Evolutionary conservation across 345 rosid genomes (phyloP).

Genomic region (Populus alba): DNA sequence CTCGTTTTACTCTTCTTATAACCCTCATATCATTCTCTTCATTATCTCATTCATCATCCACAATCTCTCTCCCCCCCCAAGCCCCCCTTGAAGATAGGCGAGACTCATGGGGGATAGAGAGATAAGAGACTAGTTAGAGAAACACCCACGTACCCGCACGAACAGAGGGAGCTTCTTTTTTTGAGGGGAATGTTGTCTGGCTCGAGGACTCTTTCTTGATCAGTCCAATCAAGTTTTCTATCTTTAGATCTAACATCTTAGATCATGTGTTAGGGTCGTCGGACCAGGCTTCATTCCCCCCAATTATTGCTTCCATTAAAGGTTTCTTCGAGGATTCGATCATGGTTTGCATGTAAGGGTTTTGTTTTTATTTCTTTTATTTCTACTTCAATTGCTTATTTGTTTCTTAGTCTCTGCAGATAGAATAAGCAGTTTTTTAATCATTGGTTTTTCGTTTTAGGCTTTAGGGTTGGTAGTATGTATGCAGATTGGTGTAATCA

Average conservation of each 20-base stretch:
- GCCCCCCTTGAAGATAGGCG: constrained; percentile 65
- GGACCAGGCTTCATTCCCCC: constrained; percentile 99
- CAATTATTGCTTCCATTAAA: constrained; percentile 54
- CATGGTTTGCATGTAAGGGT: constrained; percentile 28
- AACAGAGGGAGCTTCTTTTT: constrained; percentile 37
- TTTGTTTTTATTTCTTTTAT: constrained; percentile 23
- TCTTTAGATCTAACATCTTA: constrained; percentile 23
- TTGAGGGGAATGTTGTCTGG: constrained; percentile 99
- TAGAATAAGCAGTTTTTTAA: not conserved
- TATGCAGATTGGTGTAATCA: constrained; percentile 22
- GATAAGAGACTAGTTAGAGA: constrained; percentile 9
- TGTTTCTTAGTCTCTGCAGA: constrained; percentile 1
- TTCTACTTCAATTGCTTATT: not conserved
- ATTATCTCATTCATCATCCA: constrained; percentile 25
- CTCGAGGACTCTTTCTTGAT: constrained; percentile 64
- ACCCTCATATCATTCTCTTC: constrained; percentile 38
- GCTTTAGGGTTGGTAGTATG: not conserved
- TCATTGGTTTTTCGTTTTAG: constrained; percentile 5
- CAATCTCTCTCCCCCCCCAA: constrained; percentile 21
- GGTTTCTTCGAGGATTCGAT: not conserved
- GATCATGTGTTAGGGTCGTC: constrained; percentile 50
- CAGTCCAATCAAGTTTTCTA: not conserved
- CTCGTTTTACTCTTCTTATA: constrained; percentile 35
- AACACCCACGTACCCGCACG: not conserved
- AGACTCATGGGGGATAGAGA: constrained; percentile 51